Conservation (phyloP, 352 stramenopile species). For the Halophytophthora batemanensis region DNA sequence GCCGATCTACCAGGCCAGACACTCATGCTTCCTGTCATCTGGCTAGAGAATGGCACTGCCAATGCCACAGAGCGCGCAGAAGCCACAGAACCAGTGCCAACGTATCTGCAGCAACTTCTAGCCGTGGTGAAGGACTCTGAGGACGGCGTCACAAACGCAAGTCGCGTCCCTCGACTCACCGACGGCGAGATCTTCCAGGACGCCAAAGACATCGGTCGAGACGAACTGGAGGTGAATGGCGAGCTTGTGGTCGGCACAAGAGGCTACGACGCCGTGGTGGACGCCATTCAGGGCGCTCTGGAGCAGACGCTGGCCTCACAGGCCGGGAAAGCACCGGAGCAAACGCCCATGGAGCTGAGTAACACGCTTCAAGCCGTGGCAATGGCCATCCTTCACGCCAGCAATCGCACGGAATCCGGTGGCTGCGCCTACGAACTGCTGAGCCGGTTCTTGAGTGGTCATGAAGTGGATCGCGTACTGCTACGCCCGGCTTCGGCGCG, state of each 20-base stretch:
- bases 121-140: slow-evolving; percentile 8
- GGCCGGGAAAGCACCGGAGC: slow-evolving; percentile 25
- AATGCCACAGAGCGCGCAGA: neutral
- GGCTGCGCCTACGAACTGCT: slow-evolving; percentile 70
- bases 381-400: slow-evolving; percentile 42
- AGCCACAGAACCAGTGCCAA: slow-evolving; percentile 1
- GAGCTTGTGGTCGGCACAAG: slow-evolving; percentile 35
- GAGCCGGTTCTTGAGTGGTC: slow-evolving; percentile 49
- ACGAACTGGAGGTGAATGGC: slow-evolving; percentile 71
- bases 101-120: slow-evolving; percentile 43
- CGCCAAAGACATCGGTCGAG: slow-evolving; percentile 76
- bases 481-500: slow-evolving; percentile 62
- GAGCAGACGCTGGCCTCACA: slow-evolving; percentile 26
- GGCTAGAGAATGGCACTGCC: slow-evolving; percentile 19
- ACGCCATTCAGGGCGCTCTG: slow-evolving; percentile 41
- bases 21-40: slow-evolving; percentile 43
- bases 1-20: slow-evolving; percentile 24
- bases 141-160: slow-evolving; percentile 1
- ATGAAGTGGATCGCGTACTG: slow-evolving; percentile 54
- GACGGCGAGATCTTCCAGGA: slow-evolving; percentile 72
- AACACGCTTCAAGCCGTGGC: slow-evolving; percentile 29
- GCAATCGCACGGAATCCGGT: slow-evolving; percentile 79
- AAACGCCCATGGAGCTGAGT: slow-evolving; percentile 30
- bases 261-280: slow-evolving; percentile 63
- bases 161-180: slow-evolving; percentile 25